Evolutionary conservation across 2,329 filamentous ascomycete genomes (phyloP).

Genomic region (Sclerotinia borealis): DNA sequence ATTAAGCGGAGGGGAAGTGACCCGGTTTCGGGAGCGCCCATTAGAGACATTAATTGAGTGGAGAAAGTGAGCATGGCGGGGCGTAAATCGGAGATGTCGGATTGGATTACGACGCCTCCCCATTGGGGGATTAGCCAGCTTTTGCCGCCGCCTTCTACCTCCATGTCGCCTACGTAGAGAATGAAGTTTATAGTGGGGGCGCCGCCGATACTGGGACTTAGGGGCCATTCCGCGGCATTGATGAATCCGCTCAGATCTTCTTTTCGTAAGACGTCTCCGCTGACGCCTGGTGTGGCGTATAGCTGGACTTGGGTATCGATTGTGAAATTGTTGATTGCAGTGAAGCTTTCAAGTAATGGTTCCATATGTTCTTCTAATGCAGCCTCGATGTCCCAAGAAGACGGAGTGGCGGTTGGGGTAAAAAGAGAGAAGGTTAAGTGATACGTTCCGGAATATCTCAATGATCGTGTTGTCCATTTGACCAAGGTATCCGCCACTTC

Average conservation of each 20-base stretch:
- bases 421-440: conserved; percentile 96
- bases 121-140: conserved; percentile 94
- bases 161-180: conserved; percentile 68
- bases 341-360: conserved; percentile 73
- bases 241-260: conserved; percentile 91
- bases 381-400: conserved; percentile 82
- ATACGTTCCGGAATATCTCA: conserved; percentile 90
- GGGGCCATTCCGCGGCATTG: conserved; percentile 95
- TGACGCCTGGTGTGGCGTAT: conserved; percentile 68
- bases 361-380: conserved; percentile 76
- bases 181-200: conserved; percentile 96
- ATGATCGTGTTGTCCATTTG: conserved; percentile 72
- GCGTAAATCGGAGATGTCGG: conserved; percentile 59
- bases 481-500: conserved; percentile 50
- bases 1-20: conserved; percentile 81
- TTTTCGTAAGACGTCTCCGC: conserved; percentile 61
- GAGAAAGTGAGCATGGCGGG: conserved; percentile 86
- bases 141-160: conserved; percentile 44
- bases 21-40: conserved; percentile 77
- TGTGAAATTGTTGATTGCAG: conserved; percentile 87
- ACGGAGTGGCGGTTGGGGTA: conserved; percentile 69
- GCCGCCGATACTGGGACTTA: conserved; percentile 86
- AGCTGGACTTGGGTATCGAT: conserved; percentile 95
- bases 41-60: conserved; percentile 78
- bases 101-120: conserved; percentile 65